These are phyloP conservation scores for Tarenaya hassleriana DNA, from an alignment of 345 rosid genomes.

Conservation along the genomic window DNA sequence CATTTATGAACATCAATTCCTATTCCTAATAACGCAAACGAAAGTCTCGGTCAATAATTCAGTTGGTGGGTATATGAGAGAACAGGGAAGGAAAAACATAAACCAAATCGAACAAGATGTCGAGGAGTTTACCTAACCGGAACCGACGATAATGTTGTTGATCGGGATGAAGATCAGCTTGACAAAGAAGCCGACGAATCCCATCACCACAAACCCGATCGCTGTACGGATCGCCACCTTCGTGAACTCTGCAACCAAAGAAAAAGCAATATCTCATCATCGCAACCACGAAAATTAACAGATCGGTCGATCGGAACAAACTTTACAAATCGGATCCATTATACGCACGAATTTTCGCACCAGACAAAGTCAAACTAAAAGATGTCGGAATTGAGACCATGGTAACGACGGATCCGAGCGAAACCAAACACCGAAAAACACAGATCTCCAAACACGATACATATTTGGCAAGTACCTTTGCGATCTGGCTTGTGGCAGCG, in stretches of 20 bases:
- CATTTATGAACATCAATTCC: too few species aligned
- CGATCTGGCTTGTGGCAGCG: constrained; percentile 83
- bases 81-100: neutral
- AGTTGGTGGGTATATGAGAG: neutral
- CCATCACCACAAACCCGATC: constrained; percentile 76
- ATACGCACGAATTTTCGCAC: constrained; percentile 2
- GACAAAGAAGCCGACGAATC: constrained; percentile 71
- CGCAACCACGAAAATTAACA: neutral
- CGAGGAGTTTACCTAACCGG: constrained; percentile 31
- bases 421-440: neutral
- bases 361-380: neutral
- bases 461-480: constrained; percentile 35
- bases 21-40: too few species aligned
- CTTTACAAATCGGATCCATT: neutral
- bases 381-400: neutral
- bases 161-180: constrained; percentile 76
- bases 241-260: constrained; percentile 44
- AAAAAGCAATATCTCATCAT: constrained; percentile 2
- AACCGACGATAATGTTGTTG: constrained; percentile 53
- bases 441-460: neutral
- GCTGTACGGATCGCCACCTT: constrained; percentile 82
- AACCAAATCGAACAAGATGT: neutral
- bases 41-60: constrained; percentile 2
- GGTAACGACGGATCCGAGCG: neutral
- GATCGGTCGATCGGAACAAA: neutral